Percentiles rank a stretch among this genome's conserved stretches.
phyloP scores from a whole-genome alignment of 179 eudicot genomes.

The Corrigiola litoralis region DNA sequence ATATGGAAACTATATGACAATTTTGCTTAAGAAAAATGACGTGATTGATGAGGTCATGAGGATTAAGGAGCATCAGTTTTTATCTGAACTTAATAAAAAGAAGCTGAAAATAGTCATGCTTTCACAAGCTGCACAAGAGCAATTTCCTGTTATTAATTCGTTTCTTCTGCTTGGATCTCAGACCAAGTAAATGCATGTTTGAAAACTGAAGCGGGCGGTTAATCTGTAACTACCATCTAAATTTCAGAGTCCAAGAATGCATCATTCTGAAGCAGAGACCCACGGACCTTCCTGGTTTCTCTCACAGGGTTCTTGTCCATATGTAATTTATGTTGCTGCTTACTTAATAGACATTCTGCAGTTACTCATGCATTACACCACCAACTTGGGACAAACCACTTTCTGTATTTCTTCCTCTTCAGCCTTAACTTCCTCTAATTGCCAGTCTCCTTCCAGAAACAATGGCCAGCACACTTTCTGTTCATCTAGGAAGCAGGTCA shows the following conservation, averaged over 20 bases:
- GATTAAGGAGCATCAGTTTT: too few species aligned
- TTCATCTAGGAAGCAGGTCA: not conserved
- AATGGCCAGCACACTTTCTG: not conserved
- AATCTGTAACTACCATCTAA: slow-evolving; percentile 15
- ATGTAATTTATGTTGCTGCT: not conserved
- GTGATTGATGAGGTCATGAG: too few species aligned
- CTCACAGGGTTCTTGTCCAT: not conserved
- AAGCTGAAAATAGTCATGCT: too few species aligned
- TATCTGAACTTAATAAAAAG: too few species aligned
- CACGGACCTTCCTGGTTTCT: not conserved
- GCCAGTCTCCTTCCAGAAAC: not conserved
- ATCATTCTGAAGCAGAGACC: not conserved
- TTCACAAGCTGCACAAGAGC: not conserved
- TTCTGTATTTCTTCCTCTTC: not conserved
- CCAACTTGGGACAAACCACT: not conserved
- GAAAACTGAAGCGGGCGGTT: not conserved
- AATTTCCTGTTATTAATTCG: too few species aligned
- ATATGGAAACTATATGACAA: too few species aligned
- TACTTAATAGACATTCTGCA: not conserved
- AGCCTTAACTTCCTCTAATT: not conserved
- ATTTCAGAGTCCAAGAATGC: not conserved
- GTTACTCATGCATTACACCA: not conserved
- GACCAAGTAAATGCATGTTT: too few species aligned
- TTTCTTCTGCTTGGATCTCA: too few species aligned
- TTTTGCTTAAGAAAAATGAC: too few species aligned